Percentiles rank a stretch among this genome's conserved stretches.
Conservation (phyloP, 2,329 filamentous ascomycete species). For the Cordyceps cateniannulata region DNA sequence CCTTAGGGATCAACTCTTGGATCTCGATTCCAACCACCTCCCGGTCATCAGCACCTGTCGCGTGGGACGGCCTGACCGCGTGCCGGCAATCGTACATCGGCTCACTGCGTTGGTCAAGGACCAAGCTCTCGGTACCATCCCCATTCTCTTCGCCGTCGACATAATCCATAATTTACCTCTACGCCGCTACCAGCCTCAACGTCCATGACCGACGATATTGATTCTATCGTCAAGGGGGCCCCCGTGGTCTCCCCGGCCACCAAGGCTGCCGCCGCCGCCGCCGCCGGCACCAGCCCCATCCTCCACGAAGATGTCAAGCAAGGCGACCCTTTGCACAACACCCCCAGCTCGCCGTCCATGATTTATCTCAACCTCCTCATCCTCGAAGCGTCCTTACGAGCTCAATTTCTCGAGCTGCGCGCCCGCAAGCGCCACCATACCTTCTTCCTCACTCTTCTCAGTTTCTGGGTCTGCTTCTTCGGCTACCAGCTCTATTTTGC, state of each 20-base stretch:
- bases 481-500: conserved; percentile 86
- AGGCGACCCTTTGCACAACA: conserved; percentile 67
- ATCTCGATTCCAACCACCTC: neutral
- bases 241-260: conserved; percentile 14
- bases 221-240: conserved; percentile 85
- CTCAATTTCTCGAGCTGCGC: conserved; percentile 86
- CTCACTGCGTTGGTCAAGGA: neutral
- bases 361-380: conserved; percentile 98
- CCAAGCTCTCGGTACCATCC: neutral
- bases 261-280: conserved; percentile 16
- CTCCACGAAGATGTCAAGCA: conserved; percentile 38
- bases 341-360: conserved; percentile 87
- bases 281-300: conserved; percentile 35
- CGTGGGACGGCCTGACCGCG: neutral
- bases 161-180: neutral
- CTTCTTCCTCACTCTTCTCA: conserved; percentile 78
- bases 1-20: neutral
- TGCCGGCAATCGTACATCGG: neutral
- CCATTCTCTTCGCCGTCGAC: neutral
- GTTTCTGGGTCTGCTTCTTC: conserved; percentile 76
- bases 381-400: conserved; percentile 86
- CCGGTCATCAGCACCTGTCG: neutral
- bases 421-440: conserved; percentile 86
- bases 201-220: conserved; percentile 62
- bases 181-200: neutral